Evolutionary conservation across 1,284 basidiomycete species (phyloP).

Genomic region (Puccinia hordei): DNA sequence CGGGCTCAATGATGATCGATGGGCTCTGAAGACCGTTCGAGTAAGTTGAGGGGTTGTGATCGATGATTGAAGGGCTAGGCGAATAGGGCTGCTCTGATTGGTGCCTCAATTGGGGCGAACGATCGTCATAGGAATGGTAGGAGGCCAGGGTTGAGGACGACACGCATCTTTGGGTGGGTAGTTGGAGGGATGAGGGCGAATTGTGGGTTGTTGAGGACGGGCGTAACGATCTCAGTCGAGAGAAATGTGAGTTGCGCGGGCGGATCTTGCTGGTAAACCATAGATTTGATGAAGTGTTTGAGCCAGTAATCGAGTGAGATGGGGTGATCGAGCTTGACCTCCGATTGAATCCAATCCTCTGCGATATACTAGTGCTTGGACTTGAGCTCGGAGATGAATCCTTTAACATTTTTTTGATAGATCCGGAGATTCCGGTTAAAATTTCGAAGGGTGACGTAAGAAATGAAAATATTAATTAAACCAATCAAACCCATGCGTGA

Average conservation of each 20-base stretch:
- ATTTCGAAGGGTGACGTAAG: background rate
- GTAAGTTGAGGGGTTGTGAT: background rate
- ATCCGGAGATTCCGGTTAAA: background rate
- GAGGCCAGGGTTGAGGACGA: constrained; percentile 10
- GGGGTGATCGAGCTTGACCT: background rate
- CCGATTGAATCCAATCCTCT: background rate
- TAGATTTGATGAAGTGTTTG: constrained; percentile 25
- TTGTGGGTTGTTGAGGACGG: background rate
- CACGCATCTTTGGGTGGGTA: background rate
- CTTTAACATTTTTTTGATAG: background rate
- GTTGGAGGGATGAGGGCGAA: constrained; percentile 14
- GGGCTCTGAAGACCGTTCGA: background rate
- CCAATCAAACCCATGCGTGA: background rate
- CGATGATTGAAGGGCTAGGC: background rate
- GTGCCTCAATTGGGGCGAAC: constrained; percentile 4
- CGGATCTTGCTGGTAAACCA: constrained; percentile 31
- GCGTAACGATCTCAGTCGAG: constrained; percentile 27
- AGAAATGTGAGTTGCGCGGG: constrained; percentile 28
- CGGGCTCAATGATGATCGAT: constrained; percentile 20
- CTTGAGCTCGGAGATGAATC: constrained; percentile 21
- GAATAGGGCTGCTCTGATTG: constrained; percentile 14
- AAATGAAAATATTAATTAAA: background rate
- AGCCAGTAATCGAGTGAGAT: constrained; percentile 10
- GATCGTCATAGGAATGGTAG: background rate
- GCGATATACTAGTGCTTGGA: constrained; percentile 7